Base-by-base conservation (phyloP, 2,329 filamentous ascomycete genomes). In the Pseudopyrenochaeta lycopersici region DNA sequence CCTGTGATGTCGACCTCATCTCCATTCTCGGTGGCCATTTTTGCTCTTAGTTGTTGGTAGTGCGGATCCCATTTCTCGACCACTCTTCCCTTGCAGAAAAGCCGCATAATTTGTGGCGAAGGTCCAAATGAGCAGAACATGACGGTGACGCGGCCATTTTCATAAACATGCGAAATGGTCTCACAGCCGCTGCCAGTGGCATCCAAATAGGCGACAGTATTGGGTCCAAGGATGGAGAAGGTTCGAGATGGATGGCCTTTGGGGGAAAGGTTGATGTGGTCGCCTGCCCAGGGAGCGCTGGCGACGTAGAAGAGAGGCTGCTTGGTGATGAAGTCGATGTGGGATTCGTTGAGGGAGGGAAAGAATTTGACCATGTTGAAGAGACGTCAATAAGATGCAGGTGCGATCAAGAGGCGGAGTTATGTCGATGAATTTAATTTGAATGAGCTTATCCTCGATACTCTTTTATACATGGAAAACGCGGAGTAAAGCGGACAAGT, bases 241-340 rank as follows among this genome's bases (percentile, higher is more conserved):
- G 87, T 87, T n/a, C 82, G 77, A 15, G 83, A 80, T 0, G 85
- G 79, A 18, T 88, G 81, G 43, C 90, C 90, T 74, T 93, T 92
- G 43, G 90, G 89, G 0, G 89, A 92, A 49, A 92, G 77, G 67
- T 93, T 93, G 78, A 93, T 80, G 77, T 93, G 90, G 1, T 78
- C 75, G 17, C 85, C 87, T n/a, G 82, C 81, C 21, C 86, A 82
- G 0, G 90, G 89, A 0, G 90, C 89, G 12, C 88, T 90, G 35
- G 86, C 88, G 10, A 90, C 88, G 79, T 89, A 92, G 82, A 92
- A 92, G 64, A 93, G 78, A 49, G 87, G 84, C 64, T 93, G 90
- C 10, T 79, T 74, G 42, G 87, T 80, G 45, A 87, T 84, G 88
- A 89, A 92, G 35, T 80, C 75, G 51, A 81, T 78, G 30, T 90